A percentile compares a stretch with the other conserved stretches of the same genome.
Conservation (phyloP, 1,139 yeast species). For the Hyphopichia fennica region DNA sequence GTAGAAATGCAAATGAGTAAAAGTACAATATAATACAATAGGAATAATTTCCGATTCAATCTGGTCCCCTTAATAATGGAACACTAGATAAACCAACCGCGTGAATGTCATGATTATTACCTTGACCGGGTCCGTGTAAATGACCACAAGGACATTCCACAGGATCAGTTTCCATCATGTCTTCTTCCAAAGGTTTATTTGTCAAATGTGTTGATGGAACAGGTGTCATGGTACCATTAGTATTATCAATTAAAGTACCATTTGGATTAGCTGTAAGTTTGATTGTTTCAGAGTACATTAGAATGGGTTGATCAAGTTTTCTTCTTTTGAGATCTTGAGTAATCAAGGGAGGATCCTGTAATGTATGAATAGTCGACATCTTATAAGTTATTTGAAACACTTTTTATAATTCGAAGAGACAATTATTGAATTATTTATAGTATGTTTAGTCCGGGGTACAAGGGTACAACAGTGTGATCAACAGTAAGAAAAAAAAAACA, state of each 20-base stretch:
- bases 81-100: conserved; percentile 31
- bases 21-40: no score
- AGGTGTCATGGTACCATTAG: conserved; percentile 10
- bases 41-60: no score
- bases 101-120: conserved; percentile 24
- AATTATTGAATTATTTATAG: no score
- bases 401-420: no score
- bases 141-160: conserved; percentile 32
- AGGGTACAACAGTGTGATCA: no score
- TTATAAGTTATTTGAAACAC: not conserved
- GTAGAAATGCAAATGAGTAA: no score
- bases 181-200: not conserved
- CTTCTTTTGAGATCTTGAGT: not conserved
- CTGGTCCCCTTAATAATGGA: conserved; percentile 37
- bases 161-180: conserved; percentile 4
- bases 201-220: not conserved
- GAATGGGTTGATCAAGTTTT: not conserved
- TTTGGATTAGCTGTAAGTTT: not conserved
- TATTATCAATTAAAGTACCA: conserved; percentile 1
- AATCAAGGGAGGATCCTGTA: not conserved
- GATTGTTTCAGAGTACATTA: not conserved
- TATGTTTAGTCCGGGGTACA: no score
- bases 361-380: not conserved
- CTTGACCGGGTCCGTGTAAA: conserved; percentile 38
- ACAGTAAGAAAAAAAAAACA: no score